phyloP scores from a whole-genome alignment of 768 basidiomycete species.

The Kwoniella sp. region DNA sequence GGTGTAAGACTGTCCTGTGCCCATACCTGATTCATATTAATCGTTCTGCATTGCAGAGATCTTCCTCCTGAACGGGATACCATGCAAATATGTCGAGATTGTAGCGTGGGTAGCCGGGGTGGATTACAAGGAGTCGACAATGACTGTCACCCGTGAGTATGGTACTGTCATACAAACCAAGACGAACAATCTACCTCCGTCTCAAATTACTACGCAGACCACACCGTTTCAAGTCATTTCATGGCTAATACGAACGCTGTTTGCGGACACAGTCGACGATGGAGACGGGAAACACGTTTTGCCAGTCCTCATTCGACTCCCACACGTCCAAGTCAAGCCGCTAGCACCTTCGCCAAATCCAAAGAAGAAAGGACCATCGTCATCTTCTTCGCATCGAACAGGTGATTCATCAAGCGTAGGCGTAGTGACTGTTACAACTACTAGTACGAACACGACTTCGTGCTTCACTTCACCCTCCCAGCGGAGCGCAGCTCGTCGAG shows the following conservation, averaged over 20 bases:
- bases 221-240: background rate
- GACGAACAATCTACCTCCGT: background rate
- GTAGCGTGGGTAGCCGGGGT: conserved; percentile 49
- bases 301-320: conserved; percentile 27
- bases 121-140: conserved; percentile 36
- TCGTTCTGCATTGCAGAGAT: too few species aligned
- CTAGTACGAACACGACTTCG: background rate
- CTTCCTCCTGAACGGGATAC: conserved; percentile 40
- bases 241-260: too few species aligned
- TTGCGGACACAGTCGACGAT: conserved; percentile 38
- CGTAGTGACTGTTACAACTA: too few species aligned
- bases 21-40: too few species aligned
- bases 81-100: conserved; percentile 46
- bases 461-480: too few species aligned
- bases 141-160: conserved; percentile 37
- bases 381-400: background rate
- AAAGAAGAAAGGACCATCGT: background rate
- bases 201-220: too few species aligned
- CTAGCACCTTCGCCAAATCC: background rate
- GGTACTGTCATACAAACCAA: background rate
- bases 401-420: too few species aligned
- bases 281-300: conserved; percentile 43
- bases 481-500: too few species aligned
- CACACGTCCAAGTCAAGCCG: background rate
- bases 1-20: too few species aligned